Percentiles rank a stretch among this genome's conserved stretches.
Conservation (phyloP, 306 rosid genomes). For the Betula pendula region DNA sequence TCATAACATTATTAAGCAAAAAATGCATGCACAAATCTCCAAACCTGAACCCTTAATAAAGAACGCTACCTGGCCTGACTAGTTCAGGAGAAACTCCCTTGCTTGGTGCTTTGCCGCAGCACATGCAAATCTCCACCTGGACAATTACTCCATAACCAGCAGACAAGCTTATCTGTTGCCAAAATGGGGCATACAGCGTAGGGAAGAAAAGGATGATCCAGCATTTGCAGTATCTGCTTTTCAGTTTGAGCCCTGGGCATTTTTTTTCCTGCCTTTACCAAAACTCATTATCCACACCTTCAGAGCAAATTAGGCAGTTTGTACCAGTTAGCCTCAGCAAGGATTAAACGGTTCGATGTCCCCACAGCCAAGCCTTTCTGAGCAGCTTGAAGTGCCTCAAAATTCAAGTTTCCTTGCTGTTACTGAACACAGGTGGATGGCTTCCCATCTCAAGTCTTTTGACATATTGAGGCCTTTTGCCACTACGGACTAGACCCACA, state of each 20-base stretch:
- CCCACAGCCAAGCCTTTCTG: constrained; percentile 90
- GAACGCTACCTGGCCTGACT: constrained; percentile 71
- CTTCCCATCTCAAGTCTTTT: constrained; percentile 94
- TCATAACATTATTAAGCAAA: not conserved
- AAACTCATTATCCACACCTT: constrained; percentile 93
- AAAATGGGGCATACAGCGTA: constrained; percentile 72
- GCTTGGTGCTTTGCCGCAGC: constrained; percentile 83
- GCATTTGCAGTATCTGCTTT: constrained; percentile 82
- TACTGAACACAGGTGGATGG: constrained; percentile 64
- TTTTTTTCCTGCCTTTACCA: constrained; percentile 73
- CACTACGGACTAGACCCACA: constrained; percentile 80
- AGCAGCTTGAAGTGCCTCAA: constrained; percentile 75
- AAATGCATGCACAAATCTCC: not conserved
- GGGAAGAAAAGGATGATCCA: constrained; percentile 99
- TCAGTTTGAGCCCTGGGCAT: constrained; percentile 92
- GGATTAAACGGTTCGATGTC: constrained; percentile 97
- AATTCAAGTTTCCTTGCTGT: constrained; percentile 69
- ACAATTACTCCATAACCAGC: constrained; percentile 94
- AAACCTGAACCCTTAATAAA: constrained; percentile 9
- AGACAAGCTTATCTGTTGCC: constrained; percentile 79
- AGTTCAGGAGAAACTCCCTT: constrained; percentile 82
- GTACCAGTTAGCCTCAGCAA: constrained; percentile 80
- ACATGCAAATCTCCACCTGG: constrained; percentile 97
- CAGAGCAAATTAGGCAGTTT: constrained; percentile 76
- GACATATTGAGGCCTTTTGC: constrained; percentile 98